Evolutionary conservation across 352 stramenopile species (phyloP).

Genomic region (Globisporangium alternatum): DNA sequence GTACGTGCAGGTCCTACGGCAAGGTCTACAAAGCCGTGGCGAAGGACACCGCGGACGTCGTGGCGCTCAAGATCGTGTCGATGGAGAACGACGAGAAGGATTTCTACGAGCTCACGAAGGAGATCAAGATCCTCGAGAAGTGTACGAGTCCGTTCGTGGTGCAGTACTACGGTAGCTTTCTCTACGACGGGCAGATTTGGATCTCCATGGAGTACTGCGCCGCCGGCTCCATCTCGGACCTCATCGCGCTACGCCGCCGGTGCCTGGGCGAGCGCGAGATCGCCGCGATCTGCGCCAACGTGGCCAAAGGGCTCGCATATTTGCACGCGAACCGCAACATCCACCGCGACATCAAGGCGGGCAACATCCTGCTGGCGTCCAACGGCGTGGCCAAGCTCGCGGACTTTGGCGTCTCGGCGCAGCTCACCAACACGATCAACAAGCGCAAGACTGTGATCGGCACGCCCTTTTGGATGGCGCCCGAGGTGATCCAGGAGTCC

Average conservation of each 20-base stretch:
- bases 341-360: slow-evolving; percentile 88
- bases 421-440: slow-evolving; percentile 87
- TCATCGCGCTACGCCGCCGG: slow-evolving; percentile 55
- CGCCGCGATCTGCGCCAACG: slow-evolving; percentile 65
- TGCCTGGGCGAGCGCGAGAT: slow-evolving; percentile 68
- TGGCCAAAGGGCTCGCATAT: slow-evolving; percentile 71
- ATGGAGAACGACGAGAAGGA: slow-evolving; percentile 71
- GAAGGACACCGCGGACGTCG: slow-evolving; percentile 51
- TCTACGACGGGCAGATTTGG: slow-evolving; percentile 72
- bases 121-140: slow-evolving; percentile 84
- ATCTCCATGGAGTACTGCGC: slow-evolving; percentile 91
- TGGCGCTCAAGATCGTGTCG: slow-evolving; percentile 85
- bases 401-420: slow-evolving; percentile 90
- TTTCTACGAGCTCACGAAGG: slow-evolving; percentile 65
- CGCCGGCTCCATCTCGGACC: slow-evolving; percentile 78
- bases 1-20: slow-evolving; percentile 54
- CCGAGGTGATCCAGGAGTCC: slow-evolving; percentile 88
- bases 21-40: slow-evolving; percentile 83
- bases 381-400: slow-evolving; percentile 79
- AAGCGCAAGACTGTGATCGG: slow-evolving; percentile 90
- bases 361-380: slow-evolving; percentile 75
- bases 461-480: slow-evolving; percentile 92
- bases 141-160: slow-evolving; percentile 83
- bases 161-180: slow-evolving; percentile 81
- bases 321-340: slow-evolving; percentile 79